Evolutionary conservation across 1,284 basidiomycete genomes (phyloP), one percentile per base, ranked within the genome.

Genomic region (Rhodotorula mucilaginosa): DNA sequence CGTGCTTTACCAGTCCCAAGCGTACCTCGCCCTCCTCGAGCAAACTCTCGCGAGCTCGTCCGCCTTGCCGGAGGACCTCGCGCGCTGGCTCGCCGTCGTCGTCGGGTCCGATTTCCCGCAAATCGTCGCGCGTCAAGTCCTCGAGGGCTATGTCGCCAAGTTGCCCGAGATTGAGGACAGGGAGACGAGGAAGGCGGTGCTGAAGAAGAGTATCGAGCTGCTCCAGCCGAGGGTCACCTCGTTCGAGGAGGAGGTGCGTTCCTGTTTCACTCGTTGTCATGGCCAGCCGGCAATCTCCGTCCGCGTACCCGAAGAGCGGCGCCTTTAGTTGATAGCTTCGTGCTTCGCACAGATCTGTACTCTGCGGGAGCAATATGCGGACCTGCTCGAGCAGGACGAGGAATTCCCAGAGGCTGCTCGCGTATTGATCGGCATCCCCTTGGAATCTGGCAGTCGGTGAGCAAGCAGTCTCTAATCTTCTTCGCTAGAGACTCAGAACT

Each of bases 371-470:
- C 89, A 94, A 78, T 87, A 97, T 47, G 92, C 95, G 3, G 88
- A 92, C 80, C 83, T 97, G 29, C 84, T 96, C n/a, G 93, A 97
- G 80, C 81, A 84, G 5, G 91, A 94, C 69, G 93, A 98, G 80
- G 92, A 93, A 79, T 99, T 93, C 91, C 88, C 88, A 70, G 91
- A 89, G 61, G 93, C 97, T 21, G 97, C 97, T 1, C 87, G 88
- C 58, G 90, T 95, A 16, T 86, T 99, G 48, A 94, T 92, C 86
- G 89, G 89, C 52, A 93, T 97, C 58, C 91, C 92, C 2, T 84
- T 97, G 51, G 94, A 98, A 78, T 90, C 91, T n/a, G 88, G 89
- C n/a, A 89, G 90, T 79, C 86, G 91, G 93, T 92, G 75, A 77
- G 85, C 65, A 26, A 21, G 12, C 29, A n/a, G 34, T 23, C 49